Evolutionary conservation across 192 early-diverging fungal genomes (phyloP).

Genomic region (Paraglomus brasilianum): DNA sequence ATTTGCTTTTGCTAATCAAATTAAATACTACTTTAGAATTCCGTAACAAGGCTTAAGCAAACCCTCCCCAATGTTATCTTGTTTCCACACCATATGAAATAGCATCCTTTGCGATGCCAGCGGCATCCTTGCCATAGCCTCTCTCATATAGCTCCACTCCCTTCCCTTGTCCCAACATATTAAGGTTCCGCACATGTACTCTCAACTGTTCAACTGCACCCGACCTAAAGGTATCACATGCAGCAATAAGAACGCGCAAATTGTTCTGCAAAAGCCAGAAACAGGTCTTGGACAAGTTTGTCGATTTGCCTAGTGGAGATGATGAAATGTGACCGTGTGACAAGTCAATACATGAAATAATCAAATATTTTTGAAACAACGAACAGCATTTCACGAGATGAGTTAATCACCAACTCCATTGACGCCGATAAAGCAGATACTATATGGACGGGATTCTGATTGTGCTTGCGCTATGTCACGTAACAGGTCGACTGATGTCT

Average conservation of each 20-base stretch:
- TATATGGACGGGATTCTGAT: constrained; percentile 73
- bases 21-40: background rate
- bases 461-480: constrained; percentile 81
- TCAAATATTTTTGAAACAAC: background rate
- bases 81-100: constrained; percentile 64
- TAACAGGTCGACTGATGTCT: constrained; percentile 85
- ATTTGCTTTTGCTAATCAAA: constrained; percentile 55
- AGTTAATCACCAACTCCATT: constrained; percentile 77
- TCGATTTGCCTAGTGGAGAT: constrained; percentile 61
- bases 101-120: constrained; percentile 92
- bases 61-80: background rate
- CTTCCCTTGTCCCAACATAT: constrained; percentile 63
- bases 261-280: constrained; percentile 96
- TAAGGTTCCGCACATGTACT: constrained; percentile 86
- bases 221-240: constrained; percentile 94
- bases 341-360: background rate
- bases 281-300: constrained; percentile 91
- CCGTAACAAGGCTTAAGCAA: background rate
- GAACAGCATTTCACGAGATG: constrained; percentile 16
- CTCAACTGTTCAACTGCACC: constrained; percentile 95
- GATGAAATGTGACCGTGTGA: background rate
- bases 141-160: constrained; percentile 88
- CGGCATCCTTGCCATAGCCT: constrained; percentile 97
- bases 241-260: constrained; percentile 86
- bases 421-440: constrained; percentile 90